These are phyloP conservation scores for Lichtheimia corymbifera DNA, from an alignment of 371 early-diverging fungal genomes.

Conservation along the genomic window DNA sequence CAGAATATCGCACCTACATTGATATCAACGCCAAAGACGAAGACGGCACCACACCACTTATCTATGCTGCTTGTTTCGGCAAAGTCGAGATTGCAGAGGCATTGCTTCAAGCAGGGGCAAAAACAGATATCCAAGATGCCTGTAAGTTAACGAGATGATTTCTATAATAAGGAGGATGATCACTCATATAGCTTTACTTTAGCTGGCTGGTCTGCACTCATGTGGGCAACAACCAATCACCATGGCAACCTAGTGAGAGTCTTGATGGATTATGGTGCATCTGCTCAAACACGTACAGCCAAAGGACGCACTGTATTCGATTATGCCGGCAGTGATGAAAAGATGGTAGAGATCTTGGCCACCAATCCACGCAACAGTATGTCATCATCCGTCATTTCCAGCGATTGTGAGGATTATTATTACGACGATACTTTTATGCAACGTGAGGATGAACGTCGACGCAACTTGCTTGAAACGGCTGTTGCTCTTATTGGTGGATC, in stretches of 20 bases:
- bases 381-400: constrained; percentile 37
- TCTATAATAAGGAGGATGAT: background rate
- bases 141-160: constrained; percentile 45
- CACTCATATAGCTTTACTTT: constrained; percentile 8
- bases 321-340: constrained; percentile 57
- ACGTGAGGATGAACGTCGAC: constrained; percentile 44
- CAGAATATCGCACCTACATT: constrained; percentile 53
- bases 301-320: constrained; percentile 80
- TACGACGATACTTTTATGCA: constrained; percentile 44
- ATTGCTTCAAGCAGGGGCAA: constrained; percentile 75
- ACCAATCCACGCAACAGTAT: constrained; percentile 55
- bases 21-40: constrained; percentile 80
- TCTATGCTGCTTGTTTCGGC: constrained; percentile 88
- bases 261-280: constrained; percentile 79
- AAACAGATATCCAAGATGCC: constrained; percentile 75
- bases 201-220: constrained; percentile 90
- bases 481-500: constrained; percentile 20
- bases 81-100: constrained; percentile 66
- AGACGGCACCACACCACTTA: constrained; percentile 83
- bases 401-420: constrained; percentile 42
- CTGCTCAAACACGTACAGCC: constrained; percentile 63
- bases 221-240: constrained; percentile 91
- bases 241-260: constrained; percentile 70
- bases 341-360: constrained; percentile 57
- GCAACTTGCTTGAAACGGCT: constrained; percentile 37